Base-by-base conservation (phyloP, 768 basidiomycete genomes). In the Strobilomyces dryophilus region DNA sequence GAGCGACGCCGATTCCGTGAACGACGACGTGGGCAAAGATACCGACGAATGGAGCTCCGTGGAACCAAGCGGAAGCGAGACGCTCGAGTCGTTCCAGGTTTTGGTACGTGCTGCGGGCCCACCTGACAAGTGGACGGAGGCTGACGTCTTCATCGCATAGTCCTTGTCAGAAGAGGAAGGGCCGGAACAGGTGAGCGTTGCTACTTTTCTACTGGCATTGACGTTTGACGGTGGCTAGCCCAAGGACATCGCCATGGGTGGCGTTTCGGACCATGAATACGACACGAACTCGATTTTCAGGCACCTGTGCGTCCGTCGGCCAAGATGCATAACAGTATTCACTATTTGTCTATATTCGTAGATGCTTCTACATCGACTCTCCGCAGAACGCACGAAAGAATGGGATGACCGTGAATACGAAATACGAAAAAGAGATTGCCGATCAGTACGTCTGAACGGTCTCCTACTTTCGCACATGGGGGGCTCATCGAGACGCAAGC, bases 331-430 rank as follows among this genome's bases (percentile, higher is more conserved):
- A 9, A 20, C 5, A 17, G 11, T 31, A 41, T 34, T 52, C 36
- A 46, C 46, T 9, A 6, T 15, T 36, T 39, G 5, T 1, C 37
- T 18, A 6, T 34, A 12, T 47, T 41, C n/a, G 17, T 49, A 94
- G 92, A 56, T 84, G 82, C 59, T 95, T 95, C 69, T 98, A 97
- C 70, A 75, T 98, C 35, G 95, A 98, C 67, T 81, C 89, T 3
- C 79, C 85, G 0, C 76, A 76, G 20, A 92, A 92, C 61, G 92
- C 94, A 0, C 69, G 66, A 8, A 72, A 75, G 65, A 78, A 91
- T 56, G 81, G 77, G 10, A 81, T 95, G 76, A 43, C 55, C 3
- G 74, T 85, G 32, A 80, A 79, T 47, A 65, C 79, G 44, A 80
- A 78, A 66, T 61, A 80, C 39, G 80, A 80, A 61, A 70, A 71